Evolutionary conservation across 2,329 filamentous ascomycete species (phyloP).

Genomic region (Trichoderma simmonsii): DNA sequence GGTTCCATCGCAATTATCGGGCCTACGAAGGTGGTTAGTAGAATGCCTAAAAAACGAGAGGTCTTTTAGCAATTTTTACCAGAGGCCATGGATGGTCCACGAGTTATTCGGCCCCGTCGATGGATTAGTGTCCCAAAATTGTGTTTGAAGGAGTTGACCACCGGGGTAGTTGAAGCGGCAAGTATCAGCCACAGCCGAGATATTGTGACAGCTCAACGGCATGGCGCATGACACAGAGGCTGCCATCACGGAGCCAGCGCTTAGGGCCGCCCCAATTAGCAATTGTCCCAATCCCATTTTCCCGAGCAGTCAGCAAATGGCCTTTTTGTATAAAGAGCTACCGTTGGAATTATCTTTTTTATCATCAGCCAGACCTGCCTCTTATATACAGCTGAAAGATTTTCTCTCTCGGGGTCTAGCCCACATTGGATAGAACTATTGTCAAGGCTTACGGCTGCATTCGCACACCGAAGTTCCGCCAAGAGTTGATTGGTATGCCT

Average conservation of each 20-base stretch:
- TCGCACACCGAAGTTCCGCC: background rate
- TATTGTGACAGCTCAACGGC: conserved; percentile 62
- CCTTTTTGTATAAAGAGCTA: background rate
- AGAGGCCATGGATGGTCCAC: conserved; percentile 72
- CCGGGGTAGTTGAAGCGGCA: conserved; percentile 70
- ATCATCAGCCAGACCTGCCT: background rate
- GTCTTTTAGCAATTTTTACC: conserved; percentile 27
- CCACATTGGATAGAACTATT: background rate
- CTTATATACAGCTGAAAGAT: background rate
- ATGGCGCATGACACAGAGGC: conserved; percentile 24
- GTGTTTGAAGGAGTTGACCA: conserved; percentile 68
- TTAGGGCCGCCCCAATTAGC: background rate
- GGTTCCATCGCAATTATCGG: conserved; percentile 66
- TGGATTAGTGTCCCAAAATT: conserved; percentile 72
- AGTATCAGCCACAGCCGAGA: conserved; percentile 55
- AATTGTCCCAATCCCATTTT: background rate
- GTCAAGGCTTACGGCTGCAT: background rate
- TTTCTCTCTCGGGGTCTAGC: background rate
- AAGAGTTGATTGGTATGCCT: background rate
- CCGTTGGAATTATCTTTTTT: background rate
- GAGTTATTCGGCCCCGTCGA: conserved; percentile 60
- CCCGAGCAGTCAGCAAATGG: background rate
- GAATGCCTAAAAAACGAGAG: background rate
- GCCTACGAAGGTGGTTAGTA: conserved; percentile 24
- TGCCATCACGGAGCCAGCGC: background rate